A percentile compares a stretch with the other conserved stretches of the same genome.
Evolutionary conservation across 2,329 filamentous ascomycete genomes (phyloP).

Genomic region (Penicillium polonicum): DNA sequence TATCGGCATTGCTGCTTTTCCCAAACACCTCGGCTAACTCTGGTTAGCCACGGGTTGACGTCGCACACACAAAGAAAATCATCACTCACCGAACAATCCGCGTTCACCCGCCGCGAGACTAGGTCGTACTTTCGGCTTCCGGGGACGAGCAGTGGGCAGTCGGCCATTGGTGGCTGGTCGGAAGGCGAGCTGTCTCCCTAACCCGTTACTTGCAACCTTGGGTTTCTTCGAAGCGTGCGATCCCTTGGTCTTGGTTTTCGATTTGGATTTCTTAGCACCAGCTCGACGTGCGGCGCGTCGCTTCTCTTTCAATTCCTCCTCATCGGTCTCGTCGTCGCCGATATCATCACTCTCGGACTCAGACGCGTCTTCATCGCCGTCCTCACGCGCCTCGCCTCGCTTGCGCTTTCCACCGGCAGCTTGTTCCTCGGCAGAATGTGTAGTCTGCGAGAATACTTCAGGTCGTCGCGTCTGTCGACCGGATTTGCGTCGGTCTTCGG

Average conservation of each 20-base stretch:
- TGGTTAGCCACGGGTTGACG: conserved; percentile 21
- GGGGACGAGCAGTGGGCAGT: conserved; percentile 46
- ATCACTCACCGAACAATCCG: conserved; percentile 56
- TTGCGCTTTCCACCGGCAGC: conserved; percentile 51
- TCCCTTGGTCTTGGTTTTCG: conserved; percentile 40
- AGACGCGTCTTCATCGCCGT: conserved; percentile 36
- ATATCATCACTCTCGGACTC: conserved; percentile 43
- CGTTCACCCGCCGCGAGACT: conserved; percentile 53
- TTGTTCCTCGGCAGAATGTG: conserved; percentile 28
- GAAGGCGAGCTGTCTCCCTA: conserved; percentile 53
- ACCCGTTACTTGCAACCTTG: conserved; percentile 53
- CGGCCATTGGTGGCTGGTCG: conserved; percentile 51
- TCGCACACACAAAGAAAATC: not conserved
- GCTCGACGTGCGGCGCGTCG: conserved; percentile 38
- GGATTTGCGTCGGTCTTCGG: conserved; percentile 45
- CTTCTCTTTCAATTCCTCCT: conserved; percentile 51
- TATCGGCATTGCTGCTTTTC: conserved; percentile 53
- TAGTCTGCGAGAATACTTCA: conserved; percentile 42
- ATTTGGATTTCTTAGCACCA: conserved; percentile 35
- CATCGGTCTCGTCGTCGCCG: conserved; percentile 43
- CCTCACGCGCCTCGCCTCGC: conserved; percentile 40
- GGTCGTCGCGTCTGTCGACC: conserved; percentile 45
- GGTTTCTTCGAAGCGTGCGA: conserved; percentile 52
- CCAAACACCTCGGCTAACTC: conserved; percentile 59
- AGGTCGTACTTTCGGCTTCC: conserved; percentile 53